Base-by-base conservation (phyloP, 2,329 filamentous ascomycete genomes). In the Cladophialophora yegresii region DNA sequence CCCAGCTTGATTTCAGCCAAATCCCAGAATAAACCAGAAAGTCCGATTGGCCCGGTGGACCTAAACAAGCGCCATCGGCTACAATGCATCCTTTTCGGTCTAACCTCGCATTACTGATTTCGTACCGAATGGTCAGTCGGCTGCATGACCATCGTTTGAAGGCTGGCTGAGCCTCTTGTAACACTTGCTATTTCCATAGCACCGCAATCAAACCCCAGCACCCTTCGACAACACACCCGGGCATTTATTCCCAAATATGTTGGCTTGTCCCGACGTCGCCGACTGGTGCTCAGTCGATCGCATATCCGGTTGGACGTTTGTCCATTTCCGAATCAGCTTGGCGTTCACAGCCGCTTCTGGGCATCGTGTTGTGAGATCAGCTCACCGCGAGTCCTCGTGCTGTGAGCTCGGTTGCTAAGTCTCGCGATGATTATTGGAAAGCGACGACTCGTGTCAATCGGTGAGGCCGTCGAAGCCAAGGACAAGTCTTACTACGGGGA, bases 271-370 rank as follows among this genome's bases (percentile, higher is more conserved):
- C 26, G 51, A 54, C 8, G 16, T n/a, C 9, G 28, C 26, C n/a
- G 26, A 33, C 22, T 51, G 13, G n/a, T 12, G 40, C n/a, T 12
- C n/a, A 4, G 23, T 32, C 13, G 30, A 26, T 16, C 49, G 9
- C n/a, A 40, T 16, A 26, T 54, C 55, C 32, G 62, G 26, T 40
- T 55, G 55, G 55, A 56, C 51, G 50, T 56, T 63, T 60, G 43
- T 63, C 62, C 56, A 51, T 20, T 40, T 51, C 56, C 56, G 55
- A 54, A 23, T 60, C 55, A 60, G 50, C 26, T 45, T 51, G n/a
- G 28, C 56, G 4, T 10, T 53, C 54, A 63, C 54, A 54, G 54
- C 54, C 61, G 32, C 45, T 28, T 20, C 28, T 36, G 12, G 16
- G 8, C 45, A n/a, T 36, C 6, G 45, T 33, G 28, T 32, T n/a